Conservation (phyloP, 1,284 basidiomycete genomes). For the Stygiomarasmius scandens region DNA sequence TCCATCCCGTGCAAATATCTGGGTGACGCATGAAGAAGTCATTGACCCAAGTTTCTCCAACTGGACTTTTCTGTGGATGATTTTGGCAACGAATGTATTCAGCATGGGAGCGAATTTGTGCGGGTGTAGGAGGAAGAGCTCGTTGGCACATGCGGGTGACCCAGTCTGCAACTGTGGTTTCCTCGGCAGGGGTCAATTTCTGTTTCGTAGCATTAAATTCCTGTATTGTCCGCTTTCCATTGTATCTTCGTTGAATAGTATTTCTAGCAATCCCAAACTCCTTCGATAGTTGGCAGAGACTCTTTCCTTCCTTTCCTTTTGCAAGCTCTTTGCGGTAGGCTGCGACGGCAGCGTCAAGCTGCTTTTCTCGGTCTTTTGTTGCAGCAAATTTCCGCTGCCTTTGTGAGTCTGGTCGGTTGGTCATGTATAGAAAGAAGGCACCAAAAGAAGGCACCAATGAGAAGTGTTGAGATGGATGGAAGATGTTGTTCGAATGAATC, state of each 20-base stretch:
- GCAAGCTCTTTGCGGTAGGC: too few species aligned
- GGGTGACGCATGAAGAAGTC: background rate
- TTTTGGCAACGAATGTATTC: constrained; percentile 2
- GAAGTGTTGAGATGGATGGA: too few species aligned
- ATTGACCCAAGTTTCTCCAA: constrained; percentile 5
- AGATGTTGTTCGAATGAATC: too few species aligned
- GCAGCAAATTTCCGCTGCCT: too few species aligned
- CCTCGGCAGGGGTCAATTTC: constrained; percentile 4
- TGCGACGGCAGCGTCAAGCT: too few species aligned
- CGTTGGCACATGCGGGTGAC: background rate
- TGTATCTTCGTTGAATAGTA: background rate
- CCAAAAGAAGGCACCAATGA: too few species aligned
- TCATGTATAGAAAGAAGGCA: too few species aligned
- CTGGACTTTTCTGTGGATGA: background rate
- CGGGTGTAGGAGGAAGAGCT: background rate
- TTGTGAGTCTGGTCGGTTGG: too few species aligned
- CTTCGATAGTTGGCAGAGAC: too few species aligned
- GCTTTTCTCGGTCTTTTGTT: too few species aligned
- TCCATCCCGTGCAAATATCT: constrained; percentile 18
- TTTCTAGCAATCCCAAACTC: too few species aligned
- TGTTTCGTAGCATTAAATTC: constrained; percentile 7
- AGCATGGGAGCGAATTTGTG: constrained; percentile 4
- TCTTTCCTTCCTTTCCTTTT: too few species aligned
- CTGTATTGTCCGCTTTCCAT: constrained; percentile 1
- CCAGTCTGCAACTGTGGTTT: constrained; percentile 6